Conservation (phyloP, 2,329 filamentous ascomycete genomes). For the Xylariaceae sp. region DNA sequence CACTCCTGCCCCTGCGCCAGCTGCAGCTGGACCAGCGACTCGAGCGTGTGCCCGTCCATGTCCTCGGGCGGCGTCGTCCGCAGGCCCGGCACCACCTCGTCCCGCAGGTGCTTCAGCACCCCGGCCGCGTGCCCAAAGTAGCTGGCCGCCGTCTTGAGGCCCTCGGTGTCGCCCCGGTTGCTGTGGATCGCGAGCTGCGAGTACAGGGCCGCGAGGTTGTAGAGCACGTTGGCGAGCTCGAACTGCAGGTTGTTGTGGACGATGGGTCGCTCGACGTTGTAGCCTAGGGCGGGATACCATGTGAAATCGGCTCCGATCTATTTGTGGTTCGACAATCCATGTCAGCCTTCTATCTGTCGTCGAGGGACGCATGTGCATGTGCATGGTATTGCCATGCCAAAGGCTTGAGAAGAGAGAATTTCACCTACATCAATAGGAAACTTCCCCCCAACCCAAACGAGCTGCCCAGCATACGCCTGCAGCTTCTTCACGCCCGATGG, state of each 20-base stretch:
- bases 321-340: conserved; percentile 1
- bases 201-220: conserved; percentile 90
- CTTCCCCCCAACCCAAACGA: conserved; percentile 90
- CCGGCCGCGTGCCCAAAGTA: conserved; percentile 88
- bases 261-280: conserved; percentile 73
- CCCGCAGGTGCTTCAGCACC: conserved; percentile 73
- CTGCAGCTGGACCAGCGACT: conserved; percentile 76
- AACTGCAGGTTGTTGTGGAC: conserved; percentile 66
- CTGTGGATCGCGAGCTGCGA: conserved; percentile 83
- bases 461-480: conserved; percentile 85
- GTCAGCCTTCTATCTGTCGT: neutral
- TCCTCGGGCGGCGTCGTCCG: conserved; percentile 85
- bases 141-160: conserved; percentile 81
- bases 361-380: no score
- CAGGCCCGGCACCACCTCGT: conserved; percentile 74
- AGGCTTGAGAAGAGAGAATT: neutral
- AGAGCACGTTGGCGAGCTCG: conserved; percentile 88
- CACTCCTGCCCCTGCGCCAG: conserved; percentile 94
- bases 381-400: no score
- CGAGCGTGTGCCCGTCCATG: conserved; percentile 85
- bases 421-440: conserved; percentile 82
- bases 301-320: conserved; percentile 92
- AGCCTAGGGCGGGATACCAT: conserved; percentile 92
- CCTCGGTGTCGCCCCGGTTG: conserved; percentile 73
- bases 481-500: conserved; percentile 81